These are phyloP conservation scores for Trametes maxima DNA, from an alignment of 768 basidiomycete genomes.

Conservation along the genomic window DNA sequence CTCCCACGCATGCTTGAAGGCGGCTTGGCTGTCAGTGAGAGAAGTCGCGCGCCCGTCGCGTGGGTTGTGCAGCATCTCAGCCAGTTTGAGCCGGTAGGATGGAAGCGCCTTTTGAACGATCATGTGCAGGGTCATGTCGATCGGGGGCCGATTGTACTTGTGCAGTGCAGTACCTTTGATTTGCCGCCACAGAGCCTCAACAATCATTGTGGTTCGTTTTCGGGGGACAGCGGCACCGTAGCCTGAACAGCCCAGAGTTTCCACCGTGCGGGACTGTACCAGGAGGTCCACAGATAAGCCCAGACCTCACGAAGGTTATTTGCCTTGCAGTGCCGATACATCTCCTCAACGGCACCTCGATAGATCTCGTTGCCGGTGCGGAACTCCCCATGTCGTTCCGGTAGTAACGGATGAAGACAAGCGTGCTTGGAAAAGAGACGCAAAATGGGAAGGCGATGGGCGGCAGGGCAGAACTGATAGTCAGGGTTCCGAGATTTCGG, in stretches of 20 bases:
- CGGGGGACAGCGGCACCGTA: conserved; percentile 10
- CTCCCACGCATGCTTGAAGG: conserved; percentile 11
- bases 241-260: conserved; percentile 24
- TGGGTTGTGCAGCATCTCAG: neutral
- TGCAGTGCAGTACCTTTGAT: conserved; percentile 13
- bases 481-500: neutral
- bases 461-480: neutral
- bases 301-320: conserved; percentile 19
- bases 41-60: neutral
- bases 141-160: conserved; percentile 13
- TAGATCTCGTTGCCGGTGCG: neutral
- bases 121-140: conserved; percentile 10
- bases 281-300: conserved; percentile 36
- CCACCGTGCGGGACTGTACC: conserved; percentile 36
- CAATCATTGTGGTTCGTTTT: conserved; percentile 19
- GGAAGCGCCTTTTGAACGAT: conserved; percentile 13
- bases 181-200: conserved; percentile 17
- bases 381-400: neutral
- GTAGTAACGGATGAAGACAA: neutral
- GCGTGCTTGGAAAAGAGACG: neutral
- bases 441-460: neutral
- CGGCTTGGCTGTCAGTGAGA: conserved; percentile 1
- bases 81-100: conserved; percentile 5
- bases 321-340: neutral
- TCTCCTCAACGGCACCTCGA: neutral